These are phyloP conservation scores for Talaromyces funiculosus DNA, from an alignment of 2,329 filamentous ascomycete species.

Conservation along the genomic window DNA sequence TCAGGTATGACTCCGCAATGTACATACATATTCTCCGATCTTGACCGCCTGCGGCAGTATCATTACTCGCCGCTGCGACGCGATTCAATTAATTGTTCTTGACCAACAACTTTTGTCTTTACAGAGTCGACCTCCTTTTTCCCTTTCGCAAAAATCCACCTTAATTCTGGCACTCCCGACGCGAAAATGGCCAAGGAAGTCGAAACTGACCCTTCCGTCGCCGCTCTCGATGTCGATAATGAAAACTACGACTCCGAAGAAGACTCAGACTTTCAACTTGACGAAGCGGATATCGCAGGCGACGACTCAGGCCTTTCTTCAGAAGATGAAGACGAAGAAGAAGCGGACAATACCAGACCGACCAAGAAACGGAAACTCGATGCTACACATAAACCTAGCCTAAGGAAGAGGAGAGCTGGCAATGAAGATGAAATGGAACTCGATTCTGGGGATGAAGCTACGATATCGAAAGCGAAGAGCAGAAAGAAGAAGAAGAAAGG, in stretches of 20 bases:
- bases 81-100: not conserved
- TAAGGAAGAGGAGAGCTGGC: constrained; percentile 16
- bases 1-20: constrained; percentile 3
- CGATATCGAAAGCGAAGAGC: constrained; percentile 46
- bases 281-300: constrained; percentile 24
- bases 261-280: constrained; percentile 45
- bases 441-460: constrained; percentile 53
- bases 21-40: not conserved
- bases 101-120: not conserved
- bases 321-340: constrained; percentile 28
- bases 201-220: not conserved
- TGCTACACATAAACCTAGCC: constrained; percentile 21
- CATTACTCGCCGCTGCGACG: not conserved
- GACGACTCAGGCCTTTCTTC: constrained; percentile 29
- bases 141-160: not conserved
- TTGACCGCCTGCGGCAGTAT: constrained; percentile 14
- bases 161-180: not conserved
- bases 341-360: constrained; percentile 20
- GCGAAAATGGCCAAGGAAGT: constrained; percentile 1
- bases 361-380: constrained; percentile 35
- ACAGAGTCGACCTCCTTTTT: not conserved
- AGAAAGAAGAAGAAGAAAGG: constrained; percentile 33
- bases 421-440: constrained; percentile 35
- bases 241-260: constrained; percentile 35
- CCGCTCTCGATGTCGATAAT: constrained; percentile 23